These are phyloP conservation scores for Abrus precatorius DNA, from an alignment of 306 rosid genomes.

Conservation along the genomic window DNA sequence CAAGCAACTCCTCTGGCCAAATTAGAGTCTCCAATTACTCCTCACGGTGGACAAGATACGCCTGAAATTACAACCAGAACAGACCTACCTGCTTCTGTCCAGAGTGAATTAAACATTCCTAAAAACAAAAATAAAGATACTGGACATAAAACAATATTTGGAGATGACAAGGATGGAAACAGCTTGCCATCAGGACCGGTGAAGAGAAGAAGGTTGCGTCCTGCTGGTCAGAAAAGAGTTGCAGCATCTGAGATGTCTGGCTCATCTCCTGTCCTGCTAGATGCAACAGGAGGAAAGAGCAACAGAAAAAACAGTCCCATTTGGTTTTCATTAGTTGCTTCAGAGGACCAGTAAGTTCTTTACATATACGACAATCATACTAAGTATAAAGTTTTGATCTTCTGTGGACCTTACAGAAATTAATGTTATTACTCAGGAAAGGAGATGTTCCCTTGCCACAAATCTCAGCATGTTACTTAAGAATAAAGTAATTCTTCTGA, in stretches of 20 bases:
- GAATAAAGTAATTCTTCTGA: constrained; percentile 76
- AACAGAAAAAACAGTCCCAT: constrained; percentile 71
- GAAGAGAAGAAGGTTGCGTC: constrained; percentile 72
- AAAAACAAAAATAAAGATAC: constrained; percentile 77
- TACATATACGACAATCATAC: constrained; percentile 8
- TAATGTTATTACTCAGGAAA: constrained; percentile 70
- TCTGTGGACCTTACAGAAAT: constrained; percentile 27
- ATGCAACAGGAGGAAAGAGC: constrained; percentile 61
- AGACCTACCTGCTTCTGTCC: constrained; percentile 55
- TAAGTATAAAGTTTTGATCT: constrained; percentile 16
- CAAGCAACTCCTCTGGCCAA: constrained; percentile 66
- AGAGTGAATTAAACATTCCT: constrained; percentile 53
- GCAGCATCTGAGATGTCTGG: constrained; percentile 66
- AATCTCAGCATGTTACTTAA: constrained; percentile 82
- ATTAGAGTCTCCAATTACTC: constrained; percentile 61
- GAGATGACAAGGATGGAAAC: constrained; percentile 65
- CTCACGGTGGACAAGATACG: constrained; percentile 55
- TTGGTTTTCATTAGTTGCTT: constrained; percentile 96
- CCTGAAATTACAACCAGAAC: constrained; percentile 61
- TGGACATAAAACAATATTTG: constrained; percentile 61
- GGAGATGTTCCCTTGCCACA: constrained; percentile 91
- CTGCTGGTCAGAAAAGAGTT: constrained; percentile 67
- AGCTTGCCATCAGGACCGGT: constrained; percentile 63
- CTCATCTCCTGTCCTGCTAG: constrained; percentile 68
- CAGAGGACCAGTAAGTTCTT: constrained; percentile 79